Evolutionary conservation across 129 eudicot genomes (phyloP).

Genomic region (Gnaphalium uliginosum): DNA sequence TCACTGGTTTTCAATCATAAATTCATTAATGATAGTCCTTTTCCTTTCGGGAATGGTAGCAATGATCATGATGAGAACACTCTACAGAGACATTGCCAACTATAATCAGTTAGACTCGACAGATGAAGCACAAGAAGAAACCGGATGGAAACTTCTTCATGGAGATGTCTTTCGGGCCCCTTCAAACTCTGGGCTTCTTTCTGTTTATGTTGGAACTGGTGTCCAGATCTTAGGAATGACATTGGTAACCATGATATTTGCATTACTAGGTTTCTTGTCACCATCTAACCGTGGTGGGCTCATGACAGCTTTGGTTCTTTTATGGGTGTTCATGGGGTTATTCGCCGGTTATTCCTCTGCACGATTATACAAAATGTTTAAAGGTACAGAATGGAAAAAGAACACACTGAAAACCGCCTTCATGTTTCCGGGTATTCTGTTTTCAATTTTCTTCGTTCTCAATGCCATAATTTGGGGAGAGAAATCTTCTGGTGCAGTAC

Average conservation of each 20-base stretch:
- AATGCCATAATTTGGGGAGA: constrained; percentile 94
- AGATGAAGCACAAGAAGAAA: constrained; percentile 98
- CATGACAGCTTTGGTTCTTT: constrained; percentile 92
- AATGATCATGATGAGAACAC: constrained; percentile 94
- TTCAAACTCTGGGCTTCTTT: constrained; percentile 60
- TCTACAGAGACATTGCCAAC: constrained; percentile 81
- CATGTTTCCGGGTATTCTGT: constrained; percentile 92
- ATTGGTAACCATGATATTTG: constrained; percentile 89
- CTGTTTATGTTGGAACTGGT: constrained; percentile 88
- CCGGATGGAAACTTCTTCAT: constrained; percentile 96
- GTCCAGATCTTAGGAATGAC: constrained; percentile 86
- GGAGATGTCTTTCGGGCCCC: constrained; percentile 90
- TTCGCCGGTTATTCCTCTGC: constrained; percentile 92
- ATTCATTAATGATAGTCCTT: constrained; percentile 90
- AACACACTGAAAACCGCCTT: constrained; percentile 84
- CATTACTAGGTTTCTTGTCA: constrained; percentile 83
- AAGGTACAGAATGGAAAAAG: constrained; percentile 88
- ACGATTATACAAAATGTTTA: constrained; percentile 90
- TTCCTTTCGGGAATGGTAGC: constrained; percentile 97
- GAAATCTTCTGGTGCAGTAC: constrained; percentile 90
- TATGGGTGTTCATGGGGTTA: constrained; percentile 96
- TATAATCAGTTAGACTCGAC: constrained; percentile 85
- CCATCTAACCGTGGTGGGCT: constrained; percentile 95
- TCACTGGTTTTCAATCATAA: constrained; percentile 94
- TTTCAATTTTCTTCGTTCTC: constrained; percentile 70